Conservation (phyloP, 495 filamentous ascomycete species). For the Podospora bellae-mahoneyi region DNA sequence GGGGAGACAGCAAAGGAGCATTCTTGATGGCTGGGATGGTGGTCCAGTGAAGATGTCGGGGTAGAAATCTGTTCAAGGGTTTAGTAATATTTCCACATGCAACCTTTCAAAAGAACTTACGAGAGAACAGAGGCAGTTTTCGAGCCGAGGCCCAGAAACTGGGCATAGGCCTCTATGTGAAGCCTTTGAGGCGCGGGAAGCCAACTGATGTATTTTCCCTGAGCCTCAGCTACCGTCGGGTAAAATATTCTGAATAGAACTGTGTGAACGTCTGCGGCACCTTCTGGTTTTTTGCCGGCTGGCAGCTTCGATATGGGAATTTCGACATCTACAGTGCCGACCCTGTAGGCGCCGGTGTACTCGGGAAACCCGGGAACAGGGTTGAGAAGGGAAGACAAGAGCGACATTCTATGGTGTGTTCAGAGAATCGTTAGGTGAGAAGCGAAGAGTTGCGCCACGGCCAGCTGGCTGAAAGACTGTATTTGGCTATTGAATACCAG, state of each 20-base stretch:
- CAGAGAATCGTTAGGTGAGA: background rate
- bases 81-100: background rate
- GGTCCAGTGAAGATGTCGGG: slow-evolving; percentile 64
- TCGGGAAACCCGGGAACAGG: slow-evolving; percentile 60
- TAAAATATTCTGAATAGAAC: slow-evolving; percentile 75
- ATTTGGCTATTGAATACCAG: background rate
- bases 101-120: background rate
- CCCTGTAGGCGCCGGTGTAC: slow-evolving; percentile 68
- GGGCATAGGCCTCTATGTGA: slow-evolving; percentile 62
- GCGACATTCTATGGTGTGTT: slow-evolving; percentile 12
- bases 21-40: slow-evolving; percentile 51
- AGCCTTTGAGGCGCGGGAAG: slow-evolving; percentile 68
- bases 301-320: slow-evolving; percentile 61
- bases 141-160: slow-evolving; percentile 59
- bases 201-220: slow-evolving; percentile 56
- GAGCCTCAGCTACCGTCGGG: slow-evolving; percentile 51
- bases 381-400: slow-evolving; percentile 23
- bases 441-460: background rate
- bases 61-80: slow-evolving; percentile 41
- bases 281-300: slow-evolving; percentile 48
- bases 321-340: slow-evolving; percentile 73
- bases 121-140: slow-evolving; percentile 57
- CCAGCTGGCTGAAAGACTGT: background rate
- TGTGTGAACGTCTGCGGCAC: slow-evolving; percentile 53
- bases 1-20: slow-evolving; percentile 34